Evolutionary conservation across 208 protist species (phyloP).

Genomic region (Leishmania major): DNA sequence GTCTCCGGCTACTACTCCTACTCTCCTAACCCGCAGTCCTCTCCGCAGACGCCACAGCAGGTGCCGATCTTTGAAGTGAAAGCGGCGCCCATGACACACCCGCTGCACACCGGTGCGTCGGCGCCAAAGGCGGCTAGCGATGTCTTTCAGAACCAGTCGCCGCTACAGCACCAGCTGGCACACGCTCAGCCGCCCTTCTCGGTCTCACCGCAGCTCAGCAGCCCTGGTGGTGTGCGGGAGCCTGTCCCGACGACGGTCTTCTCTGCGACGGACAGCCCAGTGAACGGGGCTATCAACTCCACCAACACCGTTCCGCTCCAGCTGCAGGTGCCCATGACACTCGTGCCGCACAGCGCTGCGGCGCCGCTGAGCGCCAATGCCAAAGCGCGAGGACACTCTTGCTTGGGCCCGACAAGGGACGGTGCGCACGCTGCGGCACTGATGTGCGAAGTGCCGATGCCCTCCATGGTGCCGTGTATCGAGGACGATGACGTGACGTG

Average conservation of each 20-base stretch:
- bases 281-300: constrained; percentile 3
- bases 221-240: constrained; percentile 16
- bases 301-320: not conserved
- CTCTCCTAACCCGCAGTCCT: not conserved
- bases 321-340: not conserved
- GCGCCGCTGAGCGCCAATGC: not conserved
- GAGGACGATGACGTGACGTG: not conserved
- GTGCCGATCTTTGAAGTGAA: not conserved
- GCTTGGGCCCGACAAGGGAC: not conserved
- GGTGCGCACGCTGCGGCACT: not conserved
- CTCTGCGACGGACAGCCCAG: constrained; percentile 13
- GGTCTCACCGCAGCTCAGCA: constrained; percentile 20
- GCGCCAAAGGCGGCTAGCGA: not conserved
- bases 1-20: constrained; percentile 17
- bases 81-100: not conserved
- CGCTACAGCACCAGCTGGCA: not conserved
- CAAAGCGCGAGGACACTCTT: not conserved
- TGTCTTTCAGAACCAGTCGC: not conserved
- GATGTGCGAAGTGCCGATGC: not conserved
- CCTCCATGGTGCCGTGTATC: not conserved
- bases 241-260: not conserved
- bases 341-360: not conserved
- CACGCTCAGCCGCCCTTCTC: constrained; percentile 1
- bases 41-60: constrained; percentile 17
- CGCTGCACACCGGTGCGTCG: constrained; percentile 1